These are phyloP conservation scores for Boehmeria nivea DNA, from an alignment of 306 rosid genomes.

Conservation along the genomic window DNA sequence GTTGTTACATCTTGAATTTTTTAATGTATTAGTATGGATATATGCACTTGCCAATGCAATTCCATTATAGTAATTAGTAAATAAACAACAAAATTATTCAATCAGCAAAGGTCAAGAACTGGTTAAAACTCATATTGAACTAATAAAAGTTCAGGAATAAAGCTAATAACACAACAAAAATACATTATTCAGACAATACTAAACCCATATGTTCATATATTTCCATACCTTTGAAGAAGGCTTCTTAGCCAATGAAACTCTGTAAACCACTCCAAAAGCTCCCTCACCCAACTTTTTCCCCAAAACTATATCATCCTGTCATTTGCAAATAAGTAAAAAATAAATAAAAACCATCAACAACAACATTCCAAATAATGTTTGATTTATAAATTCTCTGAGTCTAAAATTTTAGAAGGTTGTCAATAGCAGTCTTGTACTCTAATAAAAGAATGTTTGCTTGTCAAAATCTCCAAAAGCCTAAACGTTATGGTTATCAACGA, in stretches of 20 bases:
- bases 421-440: too few species aligned
- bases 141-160: background rate
- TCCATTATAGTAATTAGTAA: too few species aligned
- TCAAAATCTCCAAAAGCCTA: background rate
- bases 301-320: constrained; percentile 87
- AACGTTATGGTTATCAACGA: too few species aligned
- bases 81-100: background rate
- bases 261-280: constrained; percentile 88
- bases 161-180: background rate
- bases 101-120: too few species aligned
- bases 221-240: constrained; percentile 63
- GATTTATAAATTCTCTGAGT: too few species aligned
- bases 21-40: background rate
- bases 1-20: background rate
- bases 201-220: background rate
- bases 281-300: constrained; percentile 97
- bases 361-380: too few species aligned
- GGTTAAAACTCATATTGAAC: too few species aligned
- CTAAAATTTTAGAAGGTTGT: too few species aligned
- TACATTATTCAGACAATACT: background rate
- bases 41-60: too few species aligned
- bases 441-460: background rate
- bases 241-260: constrained; percentile 63
- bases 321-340: too few species aligned
- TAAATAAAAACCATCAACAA: too few species aligned